Conservation (phyloP, 352 stramenopile species). For the Pythium sp. region DNA sequence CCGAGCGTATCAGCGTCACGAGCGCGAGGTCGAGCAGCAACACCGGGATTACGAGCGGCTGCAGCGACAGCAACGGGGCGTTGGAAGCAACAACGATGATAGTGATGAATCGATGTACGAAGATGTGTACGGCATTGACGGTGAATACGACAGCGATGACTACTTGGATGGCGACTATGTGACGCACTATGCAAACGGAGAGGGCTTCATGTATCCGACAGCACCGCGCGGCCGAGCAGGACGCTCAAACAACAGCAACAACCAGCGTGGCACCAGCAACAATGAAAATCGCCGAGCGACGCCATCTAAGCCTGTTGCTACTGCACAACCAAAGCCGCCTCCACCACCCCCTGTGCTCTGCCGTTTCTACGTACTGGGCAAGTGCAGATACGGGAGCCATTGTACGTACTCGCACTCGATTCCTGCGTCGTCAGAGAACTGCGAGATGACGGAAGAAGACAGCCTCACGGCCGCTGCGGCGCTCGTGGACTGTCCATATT, state of each 20-base stretch:
- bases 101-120: background rate
- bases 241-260: background rate
- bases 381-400: slow-evolving; percentile 65
- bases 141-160: slow-evolving; percentile 11
- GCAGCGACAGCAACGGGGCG: background rate
- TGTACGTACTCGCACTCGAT: slow-evolving; percentile 74
- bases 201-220: background rate
- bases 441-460: slow-evolving; percentile 29
- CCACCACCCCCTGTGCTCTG: slow-evolving; percentile 43
- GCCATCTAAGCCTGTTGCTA: background rate
- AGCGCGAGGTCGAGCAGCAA: background rate
- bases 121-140: slow-evolving; percentile 13
- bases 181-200: background rate
- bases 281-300: background rate
- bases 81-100: background rate
- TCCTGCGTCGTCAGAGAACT: slow-evolving; percentile 29
- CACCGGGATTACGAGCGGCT: background rate
- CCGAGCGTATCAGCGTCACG: background rate
- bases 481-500: slow-evolving; percentile 74
- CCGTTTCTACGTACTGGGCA: slow-evolving; percentile 77
- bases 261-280: background rate
- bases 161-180: slow-evolving; percentile 13
- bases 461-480: slow-evolving; percentile 44
- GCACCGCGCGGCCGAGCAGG: background rate
- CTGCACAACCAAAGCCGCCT: background rate